Evolutionary conservation across 2,329 filamentous ascomycete species (phyloP), one percentile per base, ranked within the genome.

Genomic region (Xylaria arbuscula): DNA sequence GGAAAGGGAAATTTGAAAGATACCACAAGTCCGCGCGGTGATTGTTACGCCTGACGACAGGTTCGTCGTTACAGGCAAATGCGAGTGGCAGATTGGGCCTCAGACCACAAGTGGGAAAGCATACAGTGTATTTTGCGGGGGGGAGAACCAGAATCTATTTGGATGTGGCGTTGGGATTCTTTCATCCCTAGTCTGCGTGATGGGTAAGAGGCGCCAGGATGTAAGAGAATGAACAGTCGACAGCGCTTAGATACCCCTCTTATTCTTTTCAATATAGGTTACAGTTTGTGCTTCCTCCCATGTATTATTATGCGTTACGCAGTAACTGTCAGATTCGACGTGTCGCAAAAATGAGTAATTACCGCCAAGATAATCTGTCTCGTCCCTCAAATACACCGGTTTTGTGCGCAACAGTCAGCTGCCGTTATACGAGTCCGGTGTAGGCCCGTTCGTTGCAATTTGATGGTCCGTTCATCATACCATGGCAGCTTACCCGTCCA

Each of bases 181-280:
- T 42, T 24, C 28, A 61, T 38, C 32, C 28, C 50, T 57, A 42
- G 50, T 64, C 55, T n/a, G 19, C 34, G 40, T n/a, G 47, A n/a
- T 55, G 45, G 24, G 28, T 38, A 38, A 48, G 19, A 57, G 40
- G 56, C 45, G 47, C 54, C 32, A 47, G 45, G 56, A 62, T 68
- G 62, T 65, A 68, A 57, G 62, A 68, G 56, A 68, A 55, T 22
- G 34, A 50, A 48, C 38, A 32, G 45, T 62, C 15, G 11, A 47
- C n/a, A 47, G 50, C 62, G 42, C 38, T 58, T 53, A 68, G 56
- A 68, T 68, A 68, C 66, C 66, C 66, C 58, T 68, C 51, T 58
- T 53, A 68, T 65, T 58, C 57, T 56, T 62, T 62, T 68, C 51
- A 64, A 61, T 68, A 60, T 50, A 64, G 55, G 54, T 34, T 56